phyloP scores from a whole-genome alignment of 176 grass and related monocot species.

The Oryza rufipogon region DNA sequence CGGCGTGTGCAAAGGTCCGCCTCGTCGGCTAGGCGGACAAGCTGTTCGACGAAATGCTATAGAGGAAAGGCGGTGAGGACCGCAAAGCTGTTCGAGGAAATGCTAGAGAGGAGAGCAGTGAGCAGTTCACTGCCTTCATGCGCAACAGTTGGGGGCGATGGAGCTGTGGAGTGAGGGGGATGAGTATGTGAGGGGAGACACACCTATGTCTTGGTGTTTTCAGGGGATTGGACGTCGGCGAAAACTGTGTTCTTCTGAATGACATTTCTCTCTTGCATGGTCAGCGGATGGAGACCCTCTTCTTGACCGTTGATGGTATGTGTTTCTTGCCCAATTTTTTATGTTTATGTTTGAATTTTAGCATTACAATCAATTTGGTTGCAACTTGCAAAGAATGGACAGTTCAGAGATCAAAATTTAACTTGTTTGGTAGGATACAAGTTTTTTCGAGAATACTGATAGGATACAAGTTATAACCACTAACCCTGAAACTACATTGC shows the following conservation, averaged over 20 bases:
- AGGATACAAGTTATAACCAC: background rate
- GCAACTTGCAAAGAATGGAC: background rate
- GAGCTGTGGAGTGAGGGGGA: conserved; percentile 60
- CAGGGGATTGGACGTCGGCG: conserved; percentile 37
- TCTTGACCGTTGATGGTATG: conserved; percentile 56
- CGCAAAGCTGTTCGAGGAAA: conserved; percentile 65
- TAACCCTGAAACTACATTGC: background rate
- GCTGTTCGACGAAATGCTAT: conserved; percentile 72
- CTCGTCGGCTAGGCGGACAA: conserved; percentile 38
- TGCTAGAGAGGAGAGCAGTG: conserved; percentile 53
- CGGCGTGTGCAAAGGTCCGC: conserved; percentile 39
- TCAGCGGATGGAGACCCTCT: conserved; percentile 41
- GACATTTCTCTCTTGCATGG: conserved; percentile 62
- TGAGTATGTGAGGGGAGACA: conserved; percentile 27
- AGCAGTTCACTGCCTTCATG: conserved; percentile 64
- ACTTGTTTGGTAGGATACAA: background rate
- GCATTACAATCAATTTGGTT: background rate
- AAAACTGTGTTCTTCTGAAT: conserved; percentile 78
- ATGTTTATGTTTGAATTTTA: background rate
- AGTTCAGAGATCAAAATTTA: no score
- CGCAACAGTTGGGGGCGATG: conserved; percentile 57
- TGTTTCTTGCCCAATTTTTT: background rate
- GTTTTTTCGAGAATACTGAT: background rate
- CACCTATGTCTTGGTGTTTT: conserved; percentile 53
- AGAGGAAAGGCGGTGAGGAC: conserved; percentile 61